A percentile compares a stretch with the other conserved stretches of the same genome.
phyloP scores from a whole-genome alignment of 129 eudicot species.

The Flaveria sonorensis region DNA sequence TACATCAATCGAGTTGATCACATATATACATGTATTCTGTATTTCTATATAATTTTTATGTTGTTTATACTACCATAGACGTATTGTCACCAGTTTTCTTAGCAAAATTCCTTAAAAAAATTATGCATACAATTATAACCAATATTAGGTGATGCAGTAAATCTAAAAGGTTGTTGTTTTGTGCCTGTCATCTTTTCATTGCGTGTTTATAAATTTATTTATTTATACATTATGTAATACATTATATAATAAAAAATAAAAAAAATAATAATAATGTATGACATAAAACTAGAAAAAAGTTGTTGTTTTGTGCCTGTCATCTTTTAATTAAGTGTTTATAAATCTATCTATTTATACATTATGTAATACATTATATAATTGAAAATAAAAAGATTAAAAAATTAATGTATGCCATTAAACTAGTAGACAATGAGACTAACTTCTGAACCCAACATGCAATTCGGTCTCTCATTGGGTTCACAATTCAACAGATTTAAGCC shows the following conservation, averaged over 20 bases:
- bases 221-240: background rate
- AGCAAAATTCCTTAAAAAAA: too few species aligned
- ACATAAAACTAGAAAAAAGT: constrained; percentile 18
- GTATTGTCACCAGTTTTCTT: too few species aligned
- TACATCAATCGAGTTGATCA: background rate
- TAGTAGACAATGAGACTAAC: constrained; percentile 39
- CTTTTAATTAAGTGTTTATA: background rate
- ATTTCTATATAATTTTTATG: too few species aligned
- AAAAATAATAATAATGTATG: background rate
- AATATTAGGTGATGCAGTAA: too few species aligned
- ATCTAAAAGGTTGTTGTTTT: background rate
- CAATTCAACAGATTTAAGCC: constrained; percentile 33
- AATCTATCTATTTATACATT: background rate
- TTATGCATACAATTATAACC: background rate
- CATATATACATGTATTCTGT: background rate
- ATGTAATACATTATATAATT: background rate
- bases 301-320: background rate
- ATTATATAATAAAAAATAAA: background rate
- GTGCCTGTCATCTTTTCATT: background rate
- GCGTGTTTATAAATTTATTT: background rate
- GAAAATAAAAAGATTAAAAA: background rate
- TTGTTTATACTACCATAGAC: too few species aligned
- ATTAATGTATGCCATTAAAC: constrained; percentile 23
- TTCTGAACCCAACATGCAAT: constrained; percentile 40
- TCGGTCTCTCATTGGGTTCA: constrained; percentile 31